These are phyloP conservation scores for Termitomyces sp. DNA, from an alignment of 768 basidiomycete species.

Conservation along the genomic window DNA sequence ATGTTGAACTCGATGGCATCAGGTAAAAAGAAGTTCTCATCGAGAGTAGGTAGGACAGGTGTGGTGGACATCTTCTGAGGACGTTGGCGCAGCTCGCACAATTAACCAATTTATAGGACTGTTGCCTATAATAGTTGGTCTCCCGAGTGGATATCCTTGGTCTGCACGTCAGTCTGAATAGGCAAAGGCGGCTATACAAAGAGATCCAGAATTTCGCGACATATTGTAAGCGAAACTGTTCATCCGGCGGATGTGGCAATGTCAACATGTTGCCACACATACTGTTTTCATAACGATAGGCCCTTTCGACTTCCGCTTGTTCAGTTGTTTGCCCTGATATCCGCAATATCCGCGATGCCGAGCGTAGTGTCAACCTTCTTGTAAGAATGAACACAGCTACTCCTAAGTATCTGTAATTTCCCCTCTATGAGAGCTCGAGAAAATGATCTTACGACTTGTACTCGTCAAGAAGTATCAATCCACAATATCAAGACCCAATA, in stretches of 20 bases:
- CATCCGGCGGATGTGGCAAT: not conserved
- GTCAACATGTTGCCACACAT: not conserved
- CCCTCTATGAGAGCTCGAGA: too few relatives aligned
- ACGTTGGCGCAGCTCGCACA: not conserved
- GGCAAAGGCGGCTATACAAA: not conserved
- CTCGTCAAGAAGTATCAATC: too few relatives aligned
- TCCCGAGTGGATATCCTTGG: not conserved
- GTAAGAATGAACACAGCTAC: too few relatives aligned
- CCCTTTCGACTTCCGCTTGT: too few relatives aligned
- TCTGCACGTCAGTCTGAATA: not conserved
- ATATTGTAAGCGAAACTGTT: not conserved
- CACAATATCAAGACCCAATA: too few relatives aligned
- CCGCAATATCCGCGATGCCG: too few relatives aligned
- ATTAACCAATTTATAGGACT: not conserved
- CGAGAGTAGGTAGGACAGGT: slow-evolving; percentile 1
- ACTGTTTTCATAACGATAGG: not conserved
- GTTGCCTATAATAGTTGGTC: not conserved
- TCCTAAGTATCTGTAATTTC: too few relatives aligned
- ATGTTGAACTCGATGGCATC: slow-evolving; percentile 12
- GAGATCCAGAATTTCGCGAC: too few relatives aligned
- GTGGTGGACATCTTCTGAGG: not conserved
- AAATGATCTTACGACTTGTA: too few relatives aligned
- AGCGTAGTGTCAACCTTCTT: too few relatives aligned
- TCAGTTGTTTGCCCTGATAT: too few relatives aligned
- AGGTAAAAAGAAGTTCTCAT: slow-evolving; percentile 5